These are phyloP conservation scores for Cyberlindnera americana DNA, from an alignment of 805 yeast species.

Conservation along the genomic window DNA sequence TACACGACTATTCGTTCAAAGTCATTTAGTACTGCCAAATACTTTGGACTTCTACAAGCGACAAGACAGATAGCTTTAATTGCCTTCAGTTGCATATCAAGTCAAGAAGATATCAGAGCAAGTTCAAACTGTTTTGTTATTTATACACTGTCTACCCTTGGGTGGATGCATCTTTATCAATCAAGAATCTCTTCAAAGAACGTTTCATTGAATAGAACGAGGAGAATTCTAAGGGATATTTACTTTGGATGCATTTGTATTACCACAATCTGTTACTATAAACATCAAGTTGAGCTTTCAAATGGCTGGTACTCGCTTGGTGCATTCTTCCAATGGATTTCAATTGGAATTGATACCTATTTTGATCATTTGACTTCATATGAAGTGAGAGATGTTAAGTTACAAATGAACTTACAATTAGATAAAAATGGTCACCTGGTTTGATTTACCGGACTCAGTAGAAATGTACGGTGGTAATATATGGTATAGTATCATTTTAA, in stretches of 20 bases:
- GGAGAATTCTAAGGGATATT: constrained; percentile 4
- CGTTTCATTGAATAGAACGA: constrained; percentile 6
- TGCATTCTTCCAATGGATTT: constrained; percentile 7
- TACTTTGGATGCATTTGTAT: background rate
- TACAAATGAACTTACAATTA: background rate
- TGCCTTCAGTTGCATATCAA: constrained; percentile 7
- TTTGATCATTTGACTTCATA: constrained; percentile 2
- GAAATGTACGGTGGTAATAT: too few relatives aligned
- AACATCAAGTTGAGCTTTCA: constrained; percentile 8
- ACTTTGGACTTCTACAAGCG: background rate
- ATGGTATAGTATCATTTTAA: too few relatives aligned
- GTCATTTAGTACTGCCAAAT: background rate
- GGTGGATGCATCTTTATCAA: constrained; percentile 5
- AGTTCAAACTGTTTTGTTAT: constrained; percentile 3
- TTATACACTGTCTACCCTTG: constrained; percentile 3
- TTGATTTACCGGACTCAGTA: background rate
- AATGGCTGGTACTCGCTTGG: constrained; percentile 11
- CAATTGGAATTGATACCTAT: constrained; percentile 5
- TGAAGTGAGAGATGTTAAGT: constrained; percentile 6
- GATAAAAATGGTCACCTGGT: constrained; percentile 3
- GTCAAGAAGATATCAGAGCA: constrained; percentile 1
- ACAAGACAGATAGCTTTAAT: constrained; percentile 2
- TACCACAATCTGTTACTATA: constrained; percentile 4
- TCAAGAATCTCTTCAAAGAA: constrained; percentile 5
- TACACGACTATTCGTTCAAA: constrained; percentile 1